A percentile compares a stretch with the other conserved stretches of the same genome.
Conservation (phyloP, 2,329 filamentous ascomycete genomes). For the Capronia epimyces region DNA sequence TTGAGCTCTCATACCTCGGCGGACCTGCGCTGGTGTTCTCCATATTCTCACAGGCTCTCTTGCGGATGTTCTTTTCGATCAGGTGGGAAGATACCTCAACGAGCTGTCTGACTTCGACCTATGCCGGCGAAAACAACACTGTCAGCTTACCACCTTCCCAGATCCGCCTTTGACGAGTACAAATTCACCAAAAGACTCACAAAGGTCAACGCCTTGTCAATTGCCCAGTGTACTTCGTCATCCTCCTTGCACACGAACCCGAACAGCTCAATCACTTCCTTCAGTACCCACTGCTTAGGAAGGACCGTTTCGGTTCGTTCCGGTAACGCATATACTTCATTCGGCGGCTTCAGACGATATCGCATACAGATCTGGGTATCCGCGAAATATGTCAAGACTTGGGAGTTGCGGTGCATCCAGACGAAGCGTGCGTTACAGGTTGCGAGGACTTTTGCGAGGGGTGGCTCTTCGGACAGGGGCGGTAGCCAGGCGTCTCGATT, state of each 20-base stretch:
- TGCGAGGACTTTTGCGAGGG: neutral
- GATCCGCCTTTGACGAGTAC: neutral
- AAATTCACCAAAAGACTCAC: neutral
- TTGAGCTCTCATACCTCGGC: neutral
- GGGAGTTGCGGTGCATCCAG: neutral
- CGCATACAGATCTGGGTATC: neutral
- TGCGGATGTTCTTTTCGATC: neutral
- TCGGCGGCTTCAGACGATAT: neutral
- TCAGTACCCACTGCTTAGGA: neutral
- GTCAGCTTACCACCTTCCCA: neutral
- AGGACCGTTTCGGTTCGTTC: neutral
- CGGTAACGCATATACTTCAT: neutral
- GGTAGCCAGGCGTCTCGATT: neutral
- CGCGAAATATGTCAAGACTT: neutral
- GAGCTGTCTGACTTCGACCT: neutral
- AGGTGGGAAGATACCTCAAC: neutral
- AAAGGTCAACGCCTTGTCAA: neutral
- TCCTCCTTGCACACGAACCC: neutral
- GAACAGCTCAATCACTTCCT: neutral
- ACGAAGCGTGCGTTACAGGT: neutral
- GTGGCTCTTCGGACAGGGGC: neutral
- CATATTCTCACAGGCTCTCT: neutral
- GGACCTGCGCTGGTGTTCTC: neutral
- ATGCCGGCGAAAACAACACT: neutral
- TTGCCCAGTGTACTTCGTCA: neutral